Conservation (phyloP, 345 rosid species). For the Salix udensis region DNA sequence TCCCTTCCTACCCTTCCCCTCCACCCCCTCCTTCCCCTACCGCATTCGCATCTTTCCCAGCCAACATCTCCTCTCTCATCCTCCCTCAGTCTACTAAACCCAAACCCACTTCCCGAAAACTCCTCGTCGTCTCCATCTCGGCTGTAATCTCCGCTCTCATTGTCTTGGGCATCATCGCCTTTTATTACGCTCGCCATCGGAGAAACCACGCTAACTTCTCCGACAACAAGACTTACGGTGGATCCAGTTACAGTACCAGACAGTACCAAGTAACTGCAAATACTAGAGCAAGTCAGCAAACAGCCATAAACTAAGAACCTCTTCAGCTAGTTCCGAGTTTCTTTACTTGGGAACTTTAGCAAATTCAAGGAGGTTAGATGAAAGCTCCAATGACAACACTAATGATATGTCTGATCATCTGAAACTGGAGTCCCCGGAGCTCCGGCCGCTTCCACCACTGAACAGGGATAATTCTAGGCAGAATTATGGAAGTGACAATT, state of each 20-base stretch:
- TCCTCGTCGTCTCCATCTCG: slow-evolving; percentile 45
- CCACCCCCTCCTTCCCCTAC: slow-evolving; percentile 64
- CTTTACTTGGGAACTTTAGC: slow-evolving; percentile 75
- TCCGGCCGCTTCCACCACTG: slow-evolving; percentile 87
- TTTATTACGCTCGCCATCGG: slow-evolving; percentile 48
- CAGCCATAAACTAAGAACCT: slow-evolving; percentile 37
- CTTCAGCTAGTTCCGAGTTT: slow-evolving; percentile 67
- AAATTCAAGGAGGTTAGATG: slow-evolving; percentile 42
- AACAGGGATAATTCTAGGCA: slow-evolving; percentile 45
- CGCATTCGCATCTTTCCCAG: slow-evolving; percentile 77
- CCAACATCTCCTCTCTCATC: slow-evolving; percentile 80
- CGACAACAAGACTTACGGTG: slow-evolving; percentile 43
- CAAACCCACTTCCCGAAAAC: slow-evolving; percentile 41
- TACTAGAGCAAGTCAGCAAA: not conserved
- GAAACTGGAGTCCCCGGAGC: slow-evolving; percentile 88
- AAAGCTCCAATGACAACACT: slow-evolving; percentile 2
- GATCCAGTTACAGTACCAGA: slow-evolving; percentile 22
- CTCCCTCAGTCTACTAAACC: slow-evolving; percentile 58
- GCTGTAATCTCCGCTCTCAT: slow-evolving; percentile 46
- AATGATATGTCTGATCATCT: slow-evolving; percentile 36
- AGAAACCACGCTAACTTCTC: slow-evolving; percentile 22
- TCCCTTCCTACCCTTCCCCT: slow-evolving; percentile 63
- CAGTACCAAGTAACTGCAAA: slow-evolving; percentile 12
- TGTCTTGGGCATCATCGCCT: slow-evolving; percentile 19
- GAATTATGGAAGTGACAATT: slow-evolving; percentile 24